These are phyloP conservation scores for Saturnispora galanensis DNA, from an alignment of 805 yeast species.

Conservation along the genomic window DNA sequence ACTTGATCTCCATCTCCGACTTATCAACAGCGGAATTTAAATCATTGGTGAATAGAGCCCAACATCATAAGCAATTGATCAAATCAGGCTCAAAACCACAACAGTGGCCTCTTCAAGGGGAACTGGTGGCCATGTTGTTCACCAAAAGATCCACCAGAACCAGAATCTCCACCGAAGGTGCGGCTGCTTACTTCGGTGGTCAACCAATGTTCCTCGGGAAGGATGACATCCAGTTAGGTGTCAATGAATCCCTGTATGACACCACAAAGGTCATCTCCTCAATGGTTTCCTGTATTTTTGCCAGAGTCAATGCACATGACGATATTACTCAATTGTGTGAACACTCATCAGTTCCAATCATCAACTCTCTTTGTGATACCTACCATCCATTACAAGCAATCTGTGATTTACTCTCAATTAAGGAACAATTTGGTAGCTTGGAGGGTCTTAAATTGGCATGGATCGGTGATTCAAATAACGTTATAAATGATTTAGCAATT, in stretches of 20 bases:
- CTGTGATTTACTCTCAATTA: constrained; percentile 79
- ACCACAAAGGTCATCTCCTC: constrained; percentile 84
- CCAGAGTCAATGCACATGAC: constrained; percentile 81
- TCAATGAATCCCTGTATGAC: constrained; percentile 84
- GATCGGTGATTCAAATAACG: constrained; percentile 97
- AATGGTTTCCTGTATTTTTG: constrained; percentile 94
- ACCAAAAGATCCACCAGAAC: constrained; percentile 93
- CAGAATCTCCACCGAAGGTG: constrained; percentile 89
- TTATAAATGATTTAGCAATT: constrained; percentile 83
- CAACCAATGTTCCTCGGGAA: constrained; percentile 95
- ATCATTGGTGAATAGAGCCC: constrained; percentile 65
- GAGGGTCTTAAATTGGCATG: constrained; percentile 73
- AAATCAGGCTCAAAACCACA: constrained; percentile 39
- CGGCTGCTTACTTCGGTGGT: constrained; percentile 86
- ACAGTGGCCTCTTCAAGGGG: constrained; percentile 55
- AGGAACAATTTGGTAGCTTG: constrained; percentile 57
- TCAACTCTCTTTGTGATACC: constrained; percentile 85
- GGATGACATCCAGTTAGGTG: constrained; percentile 94
- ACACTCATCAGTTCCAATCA: constrained; percentile 81
- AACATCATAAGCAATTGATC: constrained; percentile 51
- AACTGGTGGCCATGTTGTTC: constrained; percentile 73
- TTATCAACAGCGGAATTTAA: constrained; percentile 62
- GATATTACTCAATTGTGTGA: constrained; percentile 72
- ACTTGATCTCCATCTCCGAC: constrained; percentile 74
- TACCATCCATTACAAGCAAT: constrained; percentile 95